Conservation (phyloP, 352 stramenopile species). For the Phytopythium delawarense region DNA sequence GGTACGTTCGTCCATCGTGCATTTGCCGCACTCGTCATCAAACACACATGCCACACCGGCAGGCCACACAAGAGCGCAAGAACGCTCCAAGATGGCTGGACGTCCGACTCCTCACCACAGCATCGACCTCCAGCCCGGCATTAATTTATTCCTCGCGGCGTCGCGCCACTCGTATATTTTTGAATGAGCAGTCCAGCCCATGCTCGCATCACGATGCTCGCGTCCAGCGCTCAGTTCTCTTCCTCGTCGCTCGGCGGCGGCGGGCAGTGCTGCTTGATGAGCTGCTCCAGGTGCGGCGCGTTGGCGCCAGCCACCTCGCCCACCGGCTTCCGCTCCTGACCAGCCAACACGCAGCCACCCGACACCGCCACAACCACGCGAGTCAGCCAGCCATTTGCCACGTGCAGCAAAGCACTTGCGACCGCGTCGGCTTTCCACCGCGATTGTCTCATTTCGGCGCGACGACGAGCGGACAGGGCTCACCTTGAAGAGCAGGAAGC, state of each 20-base stretch:
- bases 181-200: background rate
- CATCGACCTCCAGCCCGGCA: background rate
- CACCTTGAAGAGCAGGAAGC: slow-evolving; percentile 61
- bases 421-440: slow-evolving; percentile 5
- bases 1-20: background rate
- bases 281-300: slow-evolving; percentile 51
- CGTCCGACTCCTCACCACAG: background rate
- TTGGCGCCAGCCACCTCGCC: slow-evolving; percentile 58
- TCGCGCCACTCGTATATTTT: background rate
- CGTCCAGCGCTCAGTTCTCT: slow-evolving; percentile 19
- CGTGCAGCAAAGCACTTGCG: slow-evolving; percentile 1
- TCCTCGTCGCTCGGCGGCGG: slow-evolving; percentile 47
- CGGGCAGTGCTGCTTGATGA: slow-evolving; percentile 62
- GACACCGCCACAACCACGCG: background rate
- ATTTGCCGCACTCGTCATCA: background rate
- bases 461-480: background rate
- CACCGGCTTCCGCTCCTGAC: slow-evolving; percentile 53
- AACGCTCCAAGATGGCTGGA: background rate
- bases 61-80: background rate
- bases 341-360: background rate
- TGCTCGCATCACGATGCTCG: background rate
- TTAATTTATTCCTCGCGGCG: background rate
- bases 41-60: background rate
- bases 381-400: background rate
- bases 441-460: slow-evolving; percentile 5